Conservation (phyloP, 1,139 yeast species). For the Candida gigantensis region DNA sequence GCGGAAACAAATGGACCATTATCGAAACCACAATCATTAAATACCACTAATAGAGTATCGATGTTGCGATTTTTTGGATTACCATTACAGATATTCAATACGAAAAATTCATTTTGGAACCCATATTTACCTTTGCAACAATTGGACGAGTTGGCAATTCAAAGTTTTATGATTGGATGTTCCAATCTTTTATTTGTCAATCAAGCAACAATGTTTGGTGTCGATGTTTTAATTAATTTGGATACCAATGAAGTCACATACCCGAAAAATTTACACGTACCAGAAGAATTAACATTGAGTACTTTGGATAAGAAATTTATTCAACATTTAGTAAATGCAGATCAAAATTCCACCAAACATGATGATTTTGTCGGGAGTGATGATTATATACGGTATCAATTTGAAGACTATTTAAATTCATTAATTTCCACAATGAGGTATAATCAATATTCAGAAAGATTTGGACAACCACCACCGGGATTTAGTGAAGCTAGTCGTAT, state of each 20-base stretch:
- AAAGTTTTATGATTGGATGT: slow-evolving; percentile 79
- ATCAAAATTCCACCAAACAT: slow-evolving; percentile 9
- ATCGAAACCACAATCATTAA: slow-evolving; percentile 65
- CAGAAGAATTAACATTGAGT: slow-evolving; percentile 53
- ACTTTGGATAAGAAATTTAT: slow-evolving; percentile 76
- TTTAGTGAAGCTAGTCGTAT: slow-evolving; percentile 35
- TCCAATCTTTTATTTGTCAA: slow-evolving; percentile 80
- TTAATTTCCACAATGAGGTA: slow-evolving; percentile 73
- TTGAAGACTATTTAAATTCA: slow-evolving; percentile 86
- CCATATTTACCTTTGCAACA: slow-evolving; percentile 95
- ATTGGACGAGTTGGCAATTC: slow-evolving; percentile 65
- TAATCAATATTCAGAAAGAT: slow-evolving; percentile 54
- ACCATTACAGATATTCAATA: slow-evolving; percentile 82
- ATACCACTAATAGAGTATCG: slow-evolving; percentile 76
- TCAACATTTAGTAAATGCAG: slow-evolving; percentile 32
- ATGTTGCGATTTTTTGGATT: slow-evolving; percentile 80
- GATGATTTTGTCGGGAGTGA: slow-evolving; percentile 66
- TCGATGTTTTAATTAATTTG: slow-evolving; percentile 44
- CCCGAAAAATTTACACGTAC: slow-evolving; percentile 33
- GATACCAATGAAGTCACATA: slow-evolving; percentile 43
- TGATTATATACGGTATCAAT: slow-evolving; percentile 82
- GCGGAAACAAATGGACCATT: slow-evolving; percentile 52
- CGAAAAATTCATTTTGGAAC: slow-evolving; percentile 81
- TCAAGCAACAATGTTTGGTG: slow-evolving; percentile 58
- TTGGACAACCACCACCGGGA: slow-evolving; percentile 46